A percentile compares a stretch with the other conserved stretches of the same genome.
phyloP scores from a whole-genome alignment of 1,139 yeast genomes.

The Sugiyamaella paludigena region DNA sequence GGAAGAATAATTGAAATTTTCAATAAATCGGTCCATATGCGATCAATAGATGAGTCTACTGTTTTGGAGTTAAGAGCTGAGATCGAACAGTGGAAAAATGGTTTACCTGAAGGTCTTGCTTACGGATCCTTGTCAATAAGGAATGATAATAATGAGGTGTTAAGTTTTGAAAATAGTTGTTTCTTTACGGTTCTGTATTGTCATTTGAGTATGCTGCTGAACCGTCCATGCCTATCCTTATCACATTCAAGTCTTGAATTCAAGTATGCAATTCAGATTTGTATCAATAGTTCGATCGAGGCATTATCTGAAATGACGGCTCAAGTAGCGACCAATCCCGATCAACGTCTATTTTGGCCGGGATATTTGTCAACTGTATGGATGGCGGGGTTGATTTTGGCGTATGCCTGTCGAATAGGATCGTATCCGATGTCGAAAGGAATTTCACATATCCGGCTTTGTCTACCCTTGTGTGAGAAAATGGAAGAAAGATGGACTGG shows the following conservation, averaged over 20 bases:
- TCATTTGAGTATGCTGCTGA: constrained; percentile 15
- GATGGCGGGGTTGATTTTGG: constrained; percentile 21
- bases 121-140: no score
- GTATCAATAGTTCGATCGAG: constrained; percentile 16
- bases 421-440: constrained; percentile 13
- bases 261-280: constrained; percentile 18
- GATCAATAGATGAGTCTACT: constrained; percentile 13
- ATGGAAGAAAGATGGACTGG: constrained; percentile 18
- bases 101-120: constrained; percentile 16
- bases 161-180: constrained; percentile 18
- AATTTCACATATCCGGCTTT: constrained; percentile 13
- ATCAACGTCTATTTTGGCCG: constrained; percentile 21
- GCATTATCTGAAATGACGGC: constrained; percentile 11
- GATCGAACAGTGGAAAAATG: constrained; percentile 20
- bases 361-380: constrained; percentile 20
- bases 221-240: constrained; percentile 19
- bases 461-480: constrained; percentile 17
- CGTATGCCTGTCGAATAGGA: constrained; percentile 19
- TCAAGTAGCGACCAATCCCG: constrained; percentile 9
- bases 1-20: constrained; percentile 18
- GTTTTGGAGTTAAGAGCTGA: constrained; percentile 19
- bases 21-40: constrained; percentile 18
- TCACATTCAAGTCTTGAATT: constrained; percentile 18
- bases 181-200: constrained; percentile 19
- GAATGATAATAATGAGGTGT: neutral